Evolutionary conservation across 148 eudicot genomes (phyloP), one percentile per base, ranked within the genome.

Genomic region (Bassia scoparia): DNA sequence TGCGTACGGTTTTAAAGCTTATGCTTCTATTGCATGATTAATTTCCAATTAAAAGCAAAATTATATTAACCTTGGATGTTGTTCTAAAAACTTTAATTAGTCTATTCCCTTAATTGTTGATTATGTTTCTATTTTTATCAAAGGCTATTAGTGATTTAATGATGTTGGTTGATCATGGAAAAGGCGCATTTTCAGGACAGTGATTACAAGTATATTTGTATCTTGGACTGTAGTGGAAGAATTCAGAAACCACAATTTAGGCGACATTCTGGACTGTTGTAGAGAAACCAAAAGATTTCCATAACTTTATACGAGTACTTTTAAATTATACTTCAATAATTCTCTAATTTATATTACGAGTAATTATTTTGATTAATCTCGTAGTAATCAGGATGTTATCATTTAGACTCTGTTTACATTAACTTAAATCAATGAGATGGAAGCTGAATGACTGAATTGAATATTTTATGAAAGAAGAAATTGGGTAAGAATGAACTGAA

Each of bases 191-290:
- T 58, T 30, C 29, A 26, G 61, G 61, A 4, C 33, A 58, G n/a
- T 27, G 33, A 58, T 58, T 58, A 58, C 61, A 58, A 58, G 61
- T 13, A 11, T 33, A 54, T 54, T n/a, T 2, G 14, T 54, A n/a
- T 54, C 27, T 18, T n/a, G 0, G 4, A 49, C 17, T 16, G 53
- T 60, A 60, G 9, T 23, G 37, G 7, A 27, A 58, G 12, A 13
- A 23, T 55, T 58, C 29, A 27, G 30, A n/a, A 60, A 30, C 63
- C 63, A 60, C 63, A 30, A 60, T 60, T 60, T 30, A 60, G 63
- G 63, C n/a, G 63, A 60, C 18, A 29, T 59, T 41, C 46, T 41
- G 46, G 46, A 41, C 46, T 41, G 46, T 29, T 30, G 37, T 60
- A 16, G 63, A n/a, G 63, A 29, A 60, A 0, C 62, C 16, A 58